phyloP scores from a whole-genome alignment of 805 yeast species.

The Cyberlindnera nakhonratchasimensis region DNA sequence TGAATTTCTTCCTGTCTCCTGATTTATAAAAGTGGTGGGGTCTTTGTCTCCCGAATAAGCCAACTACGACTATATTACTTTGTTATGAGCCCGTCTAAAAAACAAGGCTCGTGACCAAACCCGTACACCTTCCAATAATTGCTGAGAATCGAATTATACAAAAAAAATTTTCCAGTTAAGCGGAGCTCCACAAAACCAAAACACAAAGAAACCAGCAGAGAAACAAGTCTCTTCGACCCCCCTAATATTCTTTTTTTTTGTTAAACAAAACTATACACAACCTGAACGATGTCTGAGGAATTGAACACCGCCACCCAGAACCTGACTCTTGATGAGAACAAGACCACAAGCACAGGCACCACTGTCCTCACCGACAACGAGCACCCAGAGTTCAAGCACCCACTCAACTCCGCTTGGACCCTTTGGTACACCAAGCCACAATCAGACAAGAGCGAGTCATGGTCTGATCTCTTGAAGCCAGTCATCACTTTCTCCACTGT shows the following conservation, averaged over 20 bases:
- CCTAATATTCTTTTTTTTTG: neutral
- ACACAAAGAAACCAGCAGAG: constrained; percentile 9
- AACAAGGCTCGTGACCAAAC: neutral
- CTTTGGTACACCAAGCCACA: constrained; percentile 97
- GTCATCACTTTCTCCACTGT: constrained; percentile 91
- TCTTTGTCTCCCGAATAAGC: too few relatives aligned
- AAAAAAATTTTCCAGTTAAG: constrained; percentile 14
- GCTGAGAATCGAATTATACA: too few relatives aligned
- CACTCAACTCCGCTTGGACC: constrained; percentile 89
- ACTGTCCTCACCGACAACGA: constrained; percentile 23
- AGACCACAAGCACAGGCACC: constrained; percentile 10
- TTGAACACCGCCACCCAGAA: constrained; percentile 28
- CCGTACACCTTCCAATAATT: too few relatives aligned
- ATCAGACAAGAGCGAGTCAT: constrained; percentile 66
- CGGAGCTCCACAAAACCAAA: constrained; percentile 6
- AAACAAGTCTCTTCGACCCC: constrained; percentile 17
- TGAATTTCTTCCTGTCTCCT: too few relatives aligned
- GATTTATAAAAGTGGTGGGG: too few relatives aligned
- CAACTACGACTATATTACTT: too few relatives aligned
- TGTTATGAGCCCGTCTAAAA: too few relatives aligned
- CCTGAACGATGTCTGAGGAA: constrained; percentile 26
- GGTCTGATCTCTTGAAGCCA: constrained; percentile 91
- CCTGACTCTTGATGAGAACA: constrained; percentile 21
- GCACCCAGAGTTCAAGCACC: constrained; percentile 52
- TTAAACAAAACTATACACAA: constrained; percentile 2